phyloP scores from a whole-genome alignment of 2,329 filamentous ascomycete genomes.

The Xylariomycetidae sp. region DNA sequence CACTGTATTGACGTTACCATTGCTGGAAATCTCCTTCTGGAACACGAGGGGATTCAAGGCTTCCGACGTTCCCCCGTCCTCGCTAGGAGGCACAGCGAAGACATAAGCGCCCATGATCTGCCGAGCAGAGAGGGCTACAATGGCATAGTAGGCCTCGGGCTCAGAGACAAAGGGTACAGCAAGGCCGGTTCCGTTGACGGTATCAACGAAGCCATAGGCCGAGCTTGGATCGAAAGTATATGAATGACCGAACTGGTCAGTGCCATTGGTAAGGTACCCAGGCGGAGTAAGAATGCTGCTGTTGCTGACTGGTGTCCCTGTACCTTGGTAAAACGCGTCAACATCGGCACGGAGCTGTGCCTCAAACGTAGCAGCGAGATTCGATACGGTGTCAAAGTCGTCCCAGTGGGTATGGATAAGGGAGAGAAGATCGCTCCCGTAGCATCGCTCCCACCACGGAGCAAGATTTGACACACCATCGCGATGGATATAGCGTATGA shows the following conservation, averaged over 20 bases:
- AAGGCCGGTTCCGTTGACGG: conserved; percentile 40
- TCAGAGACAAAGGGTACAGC: conserved; percentile 67
- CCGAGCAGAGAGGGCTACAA: conserved; percentile 68
- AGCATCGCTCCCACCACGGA: conserved; percentile 67
- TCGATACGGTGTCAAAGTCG: conserved; percentile 53
- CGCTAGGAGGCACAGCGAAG: conserved; percentile 57
- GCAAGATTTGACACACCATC: conserved; percentile 62
- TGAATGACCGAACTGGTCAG: conserved; percentile 15
- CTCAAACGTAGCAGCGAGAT: conserved; percentile 61
- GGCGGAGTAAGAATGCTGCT: conserved; percentile 40
- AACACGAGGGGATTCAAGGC: conserved; percentile 60
- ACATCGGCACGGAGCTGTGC: conserved; percentile 58
- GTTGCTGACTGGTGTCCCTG: conserved; percentile 42
- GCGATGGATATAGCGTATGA: conserved; percentile 63
- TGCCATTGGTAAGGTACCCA: conserved; percentile 27
- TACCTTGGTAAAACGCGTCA: conserved; percentile 50
- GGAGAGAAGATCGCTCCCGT: conserved; percentile 46
- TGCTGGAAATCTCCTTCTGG: conserved; percentile 77
- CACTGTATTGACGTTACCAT: conserved; percentile 74
- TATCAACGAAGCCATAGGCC: conserved; percentile 18
- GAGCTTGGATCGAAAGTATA: conserved; percentile 10
- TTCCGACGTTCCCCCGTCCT: not conserved
- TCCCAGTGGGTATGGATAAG: conserved; percentile 63
- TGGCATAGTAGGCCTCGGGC: conserved; percentile 67
- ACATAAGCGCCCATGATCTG: conserved; percentile 73